Evolutionary conservation across 2,329 filamentous ascomycete species (phyloP).

Genomic region (Pyrenophora seminiperda): DNA sequence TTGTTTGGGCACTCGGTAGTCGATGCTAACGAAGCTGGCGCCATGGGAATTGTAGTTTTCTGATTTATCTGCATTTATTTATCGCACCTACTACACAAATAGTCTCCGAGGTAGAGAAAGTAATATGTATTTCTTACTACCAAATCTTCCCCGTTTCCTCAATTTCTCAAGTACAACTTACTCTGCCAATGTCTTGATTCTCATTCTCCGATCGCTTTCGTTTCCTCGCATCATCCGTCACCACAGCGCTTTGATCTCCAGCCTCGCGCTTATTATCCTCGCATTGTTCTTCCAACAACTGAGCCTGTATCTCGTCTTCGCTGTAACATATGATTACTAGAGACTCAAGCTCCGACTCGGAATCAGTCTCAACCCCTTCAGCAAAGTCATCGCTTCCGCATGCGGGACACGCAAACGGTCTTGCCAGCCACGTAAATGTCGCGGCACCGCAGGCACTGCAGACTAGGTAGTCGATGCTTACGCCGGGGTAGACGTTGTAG

Average conservation of each 20-base stretch:
- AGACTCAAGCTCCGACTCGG: no score
- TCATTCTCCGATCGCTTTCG: not conserved
- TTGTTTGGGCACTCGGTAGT: no score
- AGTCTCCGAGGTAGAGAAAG: no score
- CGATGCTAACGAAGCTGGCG: no score
- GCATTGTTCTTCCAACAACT: not conserved
- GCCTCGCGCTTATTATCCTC: not conserved
- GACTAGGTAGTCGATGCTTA: conserved; percentile 9
- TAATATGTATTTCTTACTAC: no score
- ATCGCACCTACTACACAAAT: not conserved
- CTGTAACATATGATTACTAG: not conserved
- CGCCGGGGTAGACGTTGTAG: conserved; percentile 10
- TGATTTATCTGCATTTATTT: no score
- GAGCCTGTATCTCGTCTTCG: not conserved
- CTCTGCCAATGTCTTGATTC: not conserved
- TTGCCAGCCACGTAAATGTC: conserved; percentile 20
- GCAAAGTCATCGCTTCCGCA: conserved; percentile 6
- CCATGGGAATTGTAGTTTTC: no score
- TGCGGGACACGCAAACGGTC: conserved; percentile 14
- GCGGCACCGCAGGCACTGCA: conserved; percentile 14
- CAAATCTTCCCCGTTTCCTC: no score
- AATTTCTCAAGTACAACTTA: not conserved
- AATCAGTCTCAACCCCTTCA: no score
- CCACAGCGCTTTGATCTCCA: not conserved
- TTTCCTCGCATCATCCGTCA: not conserved